phyloP scores from a whole-genome alignment of 768 basidiomycete genomes.

The Rhodotorula taiwanensis region DNA sequence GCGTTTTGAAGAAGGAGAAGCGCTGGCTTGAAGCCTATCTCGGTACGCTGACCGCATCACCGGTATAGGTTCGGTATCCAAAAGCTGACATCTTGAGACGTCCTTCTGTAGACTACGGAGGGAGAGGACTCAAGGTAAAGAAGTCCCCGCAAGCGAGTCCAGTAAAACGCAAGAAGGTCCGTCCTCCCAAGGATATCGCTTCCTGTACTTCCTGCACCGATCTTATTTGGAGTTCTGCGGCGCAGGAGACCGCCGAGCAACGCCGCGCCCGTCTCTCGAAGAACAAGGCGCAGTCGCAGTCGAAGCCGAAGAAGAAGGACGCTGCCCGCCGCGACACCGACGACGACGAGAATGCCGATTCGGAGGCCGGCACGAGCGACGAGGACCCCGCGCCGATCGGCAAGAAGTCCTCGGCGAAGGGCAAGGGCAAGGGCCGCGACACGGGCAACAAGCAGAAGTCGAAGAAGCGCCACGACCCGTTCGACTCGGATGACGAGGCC shows the following conservation, averaged over 20 bases:
- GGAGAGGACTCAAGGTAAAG: too few relatives aligned
- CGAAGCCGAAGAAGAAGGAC: neutral
- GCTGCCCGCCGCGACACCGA: neutral
- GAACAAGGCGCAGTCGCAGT: neutral
- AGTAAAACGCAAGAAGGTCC: too few relatives aligned
- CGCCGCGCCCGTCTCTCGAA: neutral
- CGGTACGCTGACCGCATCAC: neutral
- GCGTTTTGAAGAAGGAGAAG: neutral
- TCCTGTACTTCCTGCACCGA: too few relatives aligned
- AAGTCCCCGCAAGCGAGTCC: too few relatives aligned
- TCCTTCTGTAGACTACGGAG: too few relatives aligned
- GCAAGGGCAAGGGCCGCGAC: neutral
- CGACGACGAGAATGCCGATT: neutral
- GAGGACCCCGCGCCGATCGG: neutral
- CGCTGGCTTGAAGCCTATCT: neutral
- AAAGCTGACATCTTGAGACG: too few relatives aligned
- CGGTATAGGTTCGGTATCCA: too few relatives aligned
- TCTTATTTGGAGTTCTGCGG: too few relatives aligned
- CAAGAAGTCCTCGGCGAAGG: neutral
- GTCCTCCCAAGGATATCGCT: too few relatives aligned
- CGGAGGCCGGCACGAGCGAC: neutral
- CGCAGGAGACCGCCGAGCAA: too few relatives aligned
- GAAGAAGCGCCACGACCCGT: neutral
- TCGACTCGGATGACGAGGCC: neutral
- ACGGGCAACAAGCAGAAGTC: neutral